These are phyloP conservation scores for Heracleum sosnowskyi DNA, from an alignment of 129 eudicot genomes.

Conservation along the genomic window DNA sequence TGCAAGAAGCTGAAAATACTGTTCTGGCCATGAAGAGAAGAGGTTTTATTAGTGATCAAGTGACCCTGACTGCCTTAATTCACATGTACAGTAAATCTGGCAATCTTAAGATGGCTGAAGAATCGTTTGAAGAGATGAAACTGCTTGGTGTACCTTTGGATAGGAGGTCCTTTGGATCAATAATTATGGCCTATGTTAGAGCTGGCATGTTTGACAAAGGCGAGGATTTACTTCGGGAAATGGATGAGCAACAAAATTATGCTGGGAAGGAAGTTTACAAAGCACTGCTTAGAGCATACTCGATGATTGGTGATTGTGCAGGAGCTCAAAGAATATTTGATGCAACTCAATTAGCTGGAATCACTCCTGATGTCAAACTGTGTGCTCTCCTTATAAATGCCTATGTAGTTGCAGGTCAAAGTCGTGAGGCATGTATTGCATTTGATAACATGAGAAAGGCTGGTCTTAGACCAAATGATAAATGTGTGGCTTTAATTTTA, in stretches of 20 bases:
- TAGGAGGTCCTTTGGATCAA: slow-evolving; percentile 75
- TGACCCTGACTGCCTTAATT: slow-evolving; percentile 66
- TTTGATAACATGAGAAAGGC: slow-evolving; percentile 71
- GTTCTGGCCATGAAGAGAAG: slow-evolving; percentile 54
- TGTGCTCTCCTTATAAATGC: slow-evolving; percentile 78
- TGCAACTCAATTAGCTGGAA: slow-evolving; percentile 71
- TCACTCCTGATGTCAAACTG: slow-evolving; percentile 66
- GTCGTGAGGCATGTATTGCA: slow-evolving; percentile 57
- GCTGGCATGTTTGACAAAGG: slow-evolving; percentile 56
- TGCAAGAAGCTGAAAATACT: slow-evolving; percentile 62
- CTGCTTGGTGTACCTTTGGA: slow-evolving; percentile 59
- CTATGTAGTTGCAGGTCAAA: slow-evolving; percentile 59
- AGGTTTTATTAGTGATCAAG: slow-evolving; percentile 71
- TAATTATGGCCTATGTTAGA: slow-evolving; percentile 87
- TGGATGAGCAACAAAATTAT: slow-evolving; percentile 59
- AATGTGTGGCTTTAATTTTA: slow-evolving; percentile 64
- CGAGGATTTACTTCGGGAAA: slow-evolving; percentile 56
- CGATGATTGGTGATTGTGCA: slow-evolving; percentile 70
- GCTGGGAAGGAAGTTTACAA: slow-evolving; percentile 90
- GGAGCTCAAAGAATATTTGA: slow-evolving; percentile 89
- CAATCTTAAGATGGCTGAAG: slow-evolving; percentile 58
- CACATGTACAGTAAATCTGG: slow-evolving; percentile 98
- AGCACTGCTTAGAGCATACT: slow-evolving; percentile 77
- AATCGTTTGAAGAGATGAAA: slow-evolving; percentile 66
- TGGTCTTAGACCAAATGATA: slow-evolving; percentile 66